These are phyloP conservation scores for Phytophthora fragariae DNA, from an alignment of 352 stramenopile species.

Conservation along the genomic window DNA sequence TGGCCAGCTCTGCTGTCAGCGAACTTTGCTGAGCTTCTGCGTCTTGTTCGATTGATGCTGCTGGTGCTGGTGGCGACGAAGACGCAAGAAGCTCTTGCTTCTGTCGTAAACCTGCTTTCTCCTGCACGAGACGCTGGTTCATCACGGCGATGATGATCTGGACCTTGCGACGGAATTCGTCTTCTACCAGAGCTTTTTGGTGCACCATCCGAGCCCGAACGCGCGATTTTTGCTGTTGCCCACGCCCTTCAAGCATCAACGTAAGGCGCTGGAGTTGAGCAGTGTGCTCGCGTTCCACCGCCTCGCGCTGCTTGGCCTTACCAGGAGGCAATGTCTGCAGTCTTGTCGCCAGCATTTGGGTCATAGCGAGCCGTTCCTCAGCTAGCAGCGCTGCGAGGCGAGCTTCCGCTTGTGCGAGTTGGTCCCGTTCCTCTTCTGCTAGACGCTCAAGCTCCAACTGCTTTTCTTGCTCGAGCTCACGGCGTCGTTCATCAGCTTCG, in stretches of 20 bases:
- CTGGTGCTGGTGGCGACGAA: background rate
- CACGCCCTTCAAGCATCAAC: slow-evolving; percentile 57
- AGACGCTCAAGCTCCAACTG: slow-evolving; percentile 38
- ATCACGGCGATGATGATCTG: slow-evolving; percentile 58
- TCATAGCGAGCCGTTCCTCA: slow-evolving; percentile 50
- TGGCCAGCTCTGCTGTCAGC: slow-evolving; percentile 20
- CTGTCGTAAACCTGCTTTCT: slow-evolving; percentile 52
- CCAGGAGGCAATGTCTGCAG: slow-evolving; percentile 15
- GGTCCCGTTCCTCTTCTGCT: slow-evolving; percentile 31
- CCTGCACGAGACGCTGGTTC: slow-evolving; percentile 56
- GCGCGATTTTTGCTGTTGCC: slow-evolving; percentile 34
- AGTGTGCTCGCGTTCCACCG: slow-evolving; percentile 39
- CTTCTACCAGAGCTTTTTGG: slow-evolving; percentile 46
- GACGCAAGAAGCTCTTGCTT: slow-evolving; percentile 44
- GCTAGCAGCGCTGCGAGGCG: slow-evolving; percentile 39
- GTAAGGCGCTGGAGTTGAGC: slow-evolving; percentile 52
- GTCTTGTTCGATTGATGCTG: background rate
- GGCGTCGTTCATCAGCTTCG: slow-evolving; percentile 56
- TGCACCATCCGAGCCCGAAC: slow-evolving; percentile 32
- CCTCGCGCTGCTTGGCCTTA: slow-evolving; percentile 23
- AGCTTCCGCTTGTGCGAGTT: slow-evolving; percentile 35
- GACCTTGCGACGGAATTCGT: slow-evolving; percentile 59
- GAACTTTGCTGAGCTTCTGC: background rate
- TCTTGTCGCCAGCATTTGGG: slow-evolving; percentile 35
- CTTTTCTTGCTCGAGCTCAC: slow-evolving; percentile 52